phyloP scores from a whole-genome alignment of 1,284 basidiomycete genomes.

The Hortiboletus rubellus region DNA sequence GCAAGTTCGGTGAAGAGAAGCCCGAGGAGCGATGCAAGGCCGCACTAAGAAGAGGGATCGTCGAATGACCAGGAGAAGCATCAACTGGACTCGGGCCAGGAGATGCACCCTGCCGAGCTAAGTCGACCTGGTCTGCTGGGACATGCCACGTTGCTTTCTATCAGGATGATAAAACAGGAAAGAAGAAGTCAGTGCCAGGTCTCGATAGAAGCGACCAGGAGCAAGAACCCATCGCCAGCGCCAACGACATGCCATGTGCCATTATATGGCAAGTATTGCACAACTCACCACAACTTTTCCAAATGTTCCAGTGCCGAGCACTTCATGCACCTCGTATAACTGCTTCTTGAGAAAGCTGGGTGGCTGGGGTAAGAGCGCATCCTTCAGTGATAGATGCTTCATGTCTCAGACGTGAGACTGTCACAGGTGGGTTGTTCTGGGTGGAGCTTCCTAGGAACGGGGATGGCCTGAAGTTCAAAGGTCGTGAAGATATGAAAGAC shows the following conservation, averaged over 20 bases:
- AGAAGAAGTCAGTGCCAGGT: not conserved
- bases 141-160: conserved; percentile 75
- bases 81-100: conserved; percentile 17
- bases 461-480: not conserved
- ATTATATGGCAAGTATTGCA: not conserved
- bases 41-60: conserved; percentile 26
- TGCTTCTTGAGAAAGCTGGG: conserved; percentile 85
- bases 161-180: not conserved
- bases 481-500: not conserved
- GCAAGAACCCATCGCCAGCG: not conserved
- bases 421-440: not conserved
- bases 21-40: conserved; percentile 28
- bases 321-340: conserved; percentile 69
- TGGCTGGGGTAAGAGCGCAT: conserved; percentile 72
- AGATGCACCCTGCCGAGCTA: conserved; percentile 56
- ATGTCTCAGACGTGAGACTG: conserved; percentile 8
- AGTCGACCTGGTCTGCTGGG: conserved; percentile 54
- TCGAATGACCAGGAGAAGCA: conserved; percentile 18
- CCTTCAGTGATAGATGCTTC: conserved; percentile 42
- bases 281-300: conserved; percentile 80
- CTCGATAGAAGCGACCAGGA: not conserved
- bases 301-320: conserved; percentile 81
- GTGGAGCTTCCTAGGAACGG: not conserved
- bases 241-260: not conserved
- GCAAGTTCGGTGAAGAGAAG: conserved; percentile 24